Evolutionary conservation across 2,329 filamentous ascomycete species (phyloP).

Genomic region (Cytospora chrysosperma): DNA sequence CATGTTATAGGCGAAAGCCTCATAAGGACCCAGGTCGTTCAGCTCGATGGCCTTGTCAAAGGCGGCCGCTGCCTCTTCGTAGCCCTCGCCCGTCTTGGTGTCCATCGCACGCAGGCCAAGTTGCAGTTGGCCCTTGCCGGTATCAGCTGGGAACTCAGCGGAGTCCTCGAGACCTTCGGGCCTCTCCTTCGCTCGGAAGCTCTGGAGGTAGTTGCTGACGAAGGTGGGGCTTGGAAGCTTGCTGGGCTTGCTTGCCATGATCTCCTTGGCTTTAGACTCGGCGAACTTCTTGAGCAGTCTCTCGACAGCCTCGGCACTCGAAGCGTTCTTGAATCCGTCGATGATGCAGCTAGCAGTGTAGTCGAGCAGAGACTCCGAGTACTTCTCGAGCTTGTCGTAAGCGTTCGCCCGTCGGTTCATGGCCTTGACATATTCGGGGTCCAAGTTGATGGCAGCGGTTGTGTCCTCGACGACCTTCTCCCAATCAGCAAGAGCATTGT

Average conservation of each 20-base stretch:
- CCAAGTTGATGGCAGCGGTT: slow-evolving; percentile 87
- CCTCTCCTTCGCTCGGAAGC: slow-evolving; percentile 81
- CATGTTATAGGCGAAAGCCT: slow-evolving; percentile 94
- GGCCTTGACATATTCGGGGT: slow-evolving; percentile 95
- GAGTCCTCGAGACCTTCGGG: slow-evolving; percentile 81
- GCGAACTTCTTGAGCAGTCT: slow-evolving; percentile 94
- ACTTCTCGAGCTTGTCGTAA: slow-evolving; percentile 89
- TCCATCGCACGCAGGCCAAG: slow-evolving; percentile 77
- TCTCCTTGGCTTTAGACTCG: slow-evolving; percentile 87
- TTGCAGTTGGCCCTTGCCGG: slow-evolving; percentile 82
- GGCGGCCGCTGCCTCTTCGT: slow-evolving; percentile 80
- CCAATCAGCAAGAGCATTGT: slow-evolving; percentile 90
- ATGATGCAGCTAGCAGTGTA: slow-evolving; percentile 99
- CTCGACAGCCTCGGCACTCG: slow-evolving; percentile 86
- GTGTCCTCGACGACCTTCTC: slow-evolving; percentile 97
- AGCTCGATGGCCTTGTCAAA: slow-evolving; percentile 88
- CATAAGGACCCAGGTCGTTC: slow-evolving; percentile 74
- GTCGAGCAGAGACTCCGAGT: slow-evolving; percentile 92
- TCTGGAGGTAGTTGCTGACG: slow-evolving; percentile 97
- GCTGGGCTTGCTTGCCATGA: slow-evolving; percentile 79
- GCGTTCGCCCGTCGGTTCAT: slow-evolving; percentile 95
- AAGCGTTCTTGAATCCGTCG: slow-evolving; percentile 91
- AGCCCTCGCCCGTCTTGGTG: slow-evolving; percentile 86
- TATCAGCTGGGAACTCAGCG: slow-evolving; percentile 72
- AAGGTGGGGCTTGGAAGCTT: slow-evolving; percentile 95